phyloP scores from a whole-genome alignment of 768 basidiomycete species.

The Tylopilus plumbeoviolaceoides region DNA sequence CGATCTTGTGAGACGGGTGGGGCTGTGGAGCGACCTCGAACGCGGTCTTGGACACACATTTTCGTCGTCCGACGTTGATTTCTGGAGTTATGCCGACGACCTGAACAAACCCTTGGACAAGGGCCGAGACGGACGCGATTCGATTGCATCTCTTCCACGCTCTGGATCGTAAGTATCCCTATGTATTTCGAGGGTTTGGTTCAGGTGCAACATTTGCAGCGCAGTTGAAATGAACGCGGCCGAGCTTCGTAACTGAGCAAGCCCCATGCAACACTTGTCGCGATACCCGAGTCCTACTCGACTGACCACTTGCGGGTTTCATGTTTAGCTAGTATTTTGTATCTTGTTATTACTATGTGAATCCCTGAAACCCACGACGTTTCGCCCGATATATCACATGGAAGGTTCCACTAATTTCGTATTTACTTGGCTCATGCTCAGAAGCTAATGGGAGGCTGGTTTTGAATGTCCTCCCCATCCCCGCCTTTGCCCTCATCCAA shows the following conservation, averaged over 20 bases:
- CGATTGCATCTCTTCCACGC: neutral
- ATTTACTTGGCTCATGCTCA: neutral
- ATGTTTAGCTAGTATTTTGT: neutral
- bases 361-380: neutral
- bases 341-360: neutral
- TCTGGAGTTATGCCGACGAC: slow-evolving; percentile 58
- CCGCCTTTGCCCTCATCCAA: neutral
- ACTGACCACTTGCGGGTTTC: too few relatives aligned
- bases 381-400: too few relatives aligned
- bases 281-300: too few relatives aligned
- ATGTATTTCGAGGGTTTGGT: neutral
- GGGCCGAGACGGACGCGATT: neutral
- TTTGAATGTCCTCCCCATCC: neutral
- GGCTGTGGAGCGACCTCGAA: slow-evolving; percentile 34
- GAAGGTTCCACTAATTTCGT: neutral
- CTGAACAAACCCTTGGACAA: slow-evolving; percentile 2
- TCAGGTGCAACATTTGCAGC: neutral
- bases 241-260: too few relatives aligned
- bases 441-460: neutral
- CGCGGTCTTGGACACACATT: slow-evolving; percentile 22
- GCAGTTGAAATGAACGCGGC: too few relatives aligned
- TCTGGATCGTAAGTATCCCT: neutral
- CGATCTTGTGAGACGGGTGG: slow-evolving; percentile 47
- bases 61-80: slow-evolving; percentile 48
- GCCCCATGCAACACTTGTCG: too few relatives aligned